Base-by-base conservation (phyloP, 2,329 filamentous ascomycete genomes). In the Venturia aucupariae region DNA sequence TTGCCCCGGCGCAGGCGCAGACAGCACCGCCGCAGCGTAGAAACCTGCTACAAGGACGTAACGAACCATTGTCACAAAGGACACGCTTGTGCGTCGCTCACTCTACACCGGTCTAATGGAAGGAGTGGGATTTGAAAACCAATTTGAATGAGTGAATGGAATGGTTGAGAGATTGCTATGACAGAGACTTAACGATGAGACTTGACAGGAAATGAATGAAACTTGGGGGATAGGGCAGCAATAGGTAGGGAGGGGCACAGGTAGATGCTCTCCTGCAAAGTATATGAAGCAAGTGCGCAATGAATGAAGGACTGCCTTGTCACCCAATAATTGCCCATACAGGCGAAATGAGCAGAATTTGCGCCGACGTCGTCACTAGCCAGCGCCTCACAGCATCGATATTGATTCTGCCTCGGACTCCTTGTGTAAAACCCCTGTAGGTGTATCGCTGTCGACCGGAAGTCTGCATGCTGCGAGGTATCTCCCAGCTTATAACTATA, bases 1-100 rank as follows among this genome's bases (percentile, higher is more conserved):
- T 32, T 48, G 61, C 24, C 15, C 61, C n/a, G 61, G 61, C 32
- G 61, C 61, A 19, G 61, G 61, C 32, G 61, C 61, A 19, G 61
- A 42, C 42, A 62, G 42, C 61, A 44, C 61, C 32, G 46, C 42
- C 32, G 35, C 30, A 30, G n/a, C 42, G 44, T 62, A 62, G 44
- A 51, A 5, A 54, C 61, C 61, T 51, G 42, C 61, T 35, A 62
- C 61, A 38, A 46, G 39, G 30, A 54, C 15, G 44, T 24, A 51
- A 51, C 61, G 61, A 35, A 62, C 32, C 42, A 62, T 62, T 4
- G 2, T 41, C 8, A 4, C 39, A n/a, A 24, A 35, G 8, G 30
- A n/a, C 30, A 22, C 13, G 46, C 46, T 1, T 32, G 22, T 55
- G 38, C 11, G 38, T 7, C 38, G 38, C 38, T 41, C 39, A 17